These are phyloP conservation scores for Argentina anserina DNA, from an alignment of 306 rosid genomes.

Conservation along the genomic window DNA sequence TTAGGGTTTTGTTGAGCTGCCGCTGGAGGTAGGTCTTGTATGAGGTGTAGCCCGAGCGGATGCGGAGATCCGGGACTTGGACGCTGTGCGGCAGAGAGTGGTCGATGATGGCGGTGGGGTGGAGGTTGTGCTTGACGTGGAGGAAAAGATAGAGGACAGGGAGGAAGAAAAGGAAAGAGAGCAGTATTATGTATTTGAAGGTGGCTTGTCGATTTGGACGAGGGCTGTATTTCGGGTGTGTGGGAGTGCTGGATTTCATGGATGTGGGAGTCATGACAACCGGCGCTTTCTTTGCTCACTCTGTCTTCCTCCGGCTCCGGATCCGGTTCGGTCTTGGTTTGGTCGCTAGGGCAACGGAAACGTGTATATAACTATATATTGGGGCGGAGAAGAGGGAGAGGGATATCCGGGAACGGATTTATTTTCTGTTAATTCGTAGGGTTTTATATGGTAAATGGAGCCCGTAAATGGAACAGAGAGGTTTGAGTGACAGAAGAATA, in stretches of 20 bases:
- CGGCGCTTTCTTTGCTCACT: neutral
- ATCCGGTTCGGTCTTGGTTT: neutral
- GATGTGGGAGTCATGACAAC: neutral
- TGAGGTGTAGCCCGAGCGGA: constrained; percentile 86
- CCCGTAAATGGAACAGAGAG: neutral
- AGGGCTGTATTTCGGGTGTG: neutral
- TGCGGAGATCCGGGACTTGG: constrained; percentile 36
- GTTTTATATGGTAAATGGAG: constrained; percentile 1
- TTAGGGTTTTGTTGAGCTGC: constrained; percentile 85
- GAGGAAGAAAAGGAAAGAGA: constrained; percentile 55
- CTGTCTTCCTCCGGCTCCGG: neutral
- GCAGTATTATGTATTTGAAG: constrained; percentile 44
- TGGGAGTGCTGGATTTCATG: neutral
- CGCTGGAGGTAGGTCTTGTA: constrained; percentile 69
- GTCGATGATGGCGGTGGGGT: neutral
- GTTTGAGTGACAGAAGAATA: neutral
- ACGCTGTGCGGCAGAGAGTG: neutral
- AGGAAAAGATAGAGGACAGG: constrained; percentile 48
- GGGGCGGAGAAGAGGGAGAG: neutral
- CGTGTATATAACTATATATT: neutral
- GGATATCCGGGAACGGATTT: neutral
- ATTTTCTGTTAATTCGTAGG: neutral
- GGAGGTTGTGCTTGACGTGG: constrained; percentile 19
- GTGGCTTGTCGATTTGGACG: constrained; percentile 28
- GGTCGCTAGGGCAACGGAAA: neutral